Conservation (phyloP, 2,329 filamentous ascomycete species). For the Thermoascus crustaceus region DNA sequence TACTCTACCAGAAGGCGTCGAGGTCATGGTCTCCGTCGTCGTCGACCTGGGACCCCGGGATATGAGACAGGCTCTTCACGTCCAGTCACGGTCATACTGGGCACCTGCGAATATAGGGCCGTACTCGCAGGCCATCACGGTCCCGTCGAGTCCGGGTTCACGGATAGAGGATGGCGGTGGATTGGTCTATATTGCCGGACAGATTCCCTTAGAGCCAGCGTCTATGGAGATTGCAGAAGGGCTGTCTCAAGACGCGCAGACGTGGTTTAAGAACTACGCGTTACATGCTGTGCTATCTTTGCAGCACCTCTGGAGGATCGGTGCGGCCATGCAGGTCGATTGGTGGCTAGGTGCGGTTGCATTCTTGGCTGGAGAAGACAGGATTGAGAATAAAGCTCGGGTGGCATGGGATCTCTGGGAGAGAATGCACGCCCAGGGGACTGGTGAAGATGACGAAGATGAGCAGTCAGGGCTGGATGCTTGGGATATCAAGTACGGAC, state of each 20-base stretch:
- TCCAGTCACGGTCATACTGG: constrained; percentile 93
- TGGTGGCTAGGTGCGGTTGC: constrained; percentile 71
- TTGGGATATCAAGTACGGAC: constrained; percentile 48
- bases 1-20: constrained; percentile 50
- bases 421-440: constrained; percentile 20
- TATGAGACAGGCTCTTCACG: constrained; percentile 58
- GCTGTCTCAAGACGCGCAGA: constrained; percentile 12
- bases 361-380: constrained; percentile 52
- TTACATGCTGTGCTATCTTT: constrained; percentile 63
- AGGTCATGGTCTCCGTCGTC: constrained; percentile 53
- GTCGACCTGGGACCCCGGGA: constrained; percentile 30
- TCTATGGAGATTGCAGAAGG: constrained; percentile 53
- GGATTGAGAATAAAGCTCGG: constrained; percentile 26
- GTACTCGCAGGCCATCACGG: constrained; percentile 78
- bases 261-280: constrained; percentile 34
- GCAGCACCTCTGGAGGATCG: constrained; percentile 86
- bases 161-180: constrained; percentile 16
- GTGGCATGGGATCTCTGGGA: constrained; percentile 41
- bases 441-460: constrained; percentile 30
- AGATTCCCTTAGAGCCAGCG: constrained; percentile 78
- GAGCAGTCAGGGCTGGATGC: constrained; percentile 41
- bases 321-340: constrained; percentile 58
- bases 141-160: constrained; percentile 32
- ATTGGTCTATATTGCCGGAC: constrained; percentile 68
- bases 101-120: constrained; percentile 96